Evolutionary conservation across 192 early-diverging fungal species (phyloP).

Genomic region (Backusella tuberculispora): DNA sequence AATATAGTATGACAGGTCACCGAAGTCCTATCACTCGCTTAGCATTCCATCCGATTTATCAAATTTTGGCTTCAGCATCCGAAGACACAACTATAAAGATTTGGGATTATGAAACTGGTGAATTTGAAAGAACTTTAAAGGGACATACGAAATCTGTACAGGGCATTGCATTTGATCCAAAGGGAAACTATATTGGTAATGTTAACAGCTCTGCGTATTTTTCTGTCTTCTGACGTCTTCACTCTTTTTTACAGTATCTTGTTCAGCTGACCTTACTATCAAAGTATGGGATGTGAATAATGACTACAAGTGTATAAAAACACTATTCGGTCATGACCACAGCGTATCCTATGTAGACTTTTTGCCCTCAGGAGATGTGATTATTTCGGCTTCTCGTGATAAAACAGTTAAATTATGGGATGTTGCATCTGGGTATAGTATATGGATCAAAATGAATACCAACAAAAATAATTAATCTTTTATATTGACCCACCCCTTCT

Average conservation of each 20-base stretch:
- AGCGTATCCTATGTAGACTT: slow-evolving; percentile 81
- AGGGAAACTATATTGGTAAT: slow-evolving; percentile 80
- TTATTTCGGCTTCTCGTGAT: slow-evolving; percentile 90
- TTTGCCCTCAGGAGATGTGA: slow-evolving; percentile 73
- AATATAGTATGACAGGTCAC: slow-evolving; percentile 75
- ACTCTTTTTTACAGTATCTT: slow-evolving; percentile 63
- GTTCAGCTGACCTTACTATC: slow-evolving; percentile 89
- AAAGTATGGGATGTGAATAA: slow-evolving; percentile 88
- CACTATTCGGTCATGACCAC: slow-evolving; percentile 92
- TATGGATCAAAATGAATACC: neutral
- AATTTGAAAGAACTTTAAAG: slow-evolving; percentile 90
- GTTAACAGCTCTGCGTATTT: neutral
- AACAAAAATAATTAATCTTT: neutral
- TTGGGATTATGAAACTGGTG: slow-evolving; percentile 92
- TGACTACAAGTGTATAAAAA: slow-evolving; percentile 82
- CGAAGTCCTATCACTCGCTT: slow-evolving; percentile 79
- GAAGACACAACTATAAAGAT: slow-evolving; percentile 93
- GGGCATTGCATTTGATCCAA: slow-evolving; percentile 81
- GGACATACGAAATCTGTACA: slow-evolving; percentile 95
- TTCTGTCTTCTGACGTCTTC: slow-evolving; percentile 1
- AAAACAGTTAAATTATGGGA: slow-evolving; percentile 94
- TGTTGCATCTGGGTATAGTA: slow-evolving; percentile 66
- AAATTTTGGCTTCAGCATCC: slow-evolving; percentile 77
- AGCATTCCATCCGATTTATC: slow-evolving; percentile 86
- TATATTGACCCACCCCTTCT: neutral